These are phyloP conservation scores for Torrubiella hemipterigena DNA, from an alignment of 2,329 filamentous ascomycete genomes.

Conservation along the genomic window DNA sequence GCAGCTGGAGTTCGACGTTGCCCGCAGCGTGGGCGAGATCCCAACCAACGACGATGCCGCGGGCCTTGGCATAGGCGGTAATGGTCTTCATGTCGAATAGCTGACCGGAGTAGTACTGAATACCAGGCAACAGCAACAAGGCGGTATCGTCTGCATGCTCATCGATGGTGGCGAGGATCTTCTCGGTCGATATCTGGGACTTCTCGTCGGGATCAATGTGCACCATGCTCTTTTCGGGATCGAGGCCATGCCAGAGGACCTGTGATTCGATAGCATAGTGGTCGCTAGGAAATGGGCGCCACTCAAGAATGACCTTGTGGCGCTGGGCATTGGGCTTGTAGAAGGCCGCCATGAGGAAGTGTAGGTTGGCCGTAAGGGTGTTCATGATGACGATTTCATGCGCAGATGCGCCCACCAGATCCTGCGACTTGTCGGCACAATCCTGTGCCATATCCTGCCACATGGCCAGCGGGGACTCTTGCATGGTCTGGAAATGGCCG, in stretches of 20 bases:
- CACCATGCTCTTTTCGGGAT: slow-evolving; percentile 58
- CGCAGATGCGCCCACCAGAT: slow-evolving; percentile 60
- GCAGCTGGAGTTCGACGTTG: slow-evolving; percentile 67
- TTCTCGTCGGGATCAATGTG: slow-evolving; percentile 52
- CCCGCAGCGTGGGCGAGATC: slow-evolving; percentile 80
- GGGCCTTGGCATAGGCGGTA: slow-evolving; percentile 61
- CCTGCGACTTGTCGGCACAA: slow-evolving; percentile 56
- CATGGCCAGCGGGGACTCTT: slow-evolving; percentile 53
- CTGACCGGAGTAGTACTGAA: slow-evolving; percentile 90
- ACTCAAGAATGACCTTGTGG: slow-evolving; percentile 80
- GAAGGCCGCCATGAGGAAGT: slow-evolving; percentile 75
- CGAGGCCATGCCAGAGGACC: slow-evolving; percentile 55
- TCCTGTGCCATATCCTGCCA: slow-evolving; percentile 74
- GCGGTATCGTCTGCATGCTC: slow-evolving; percentile 61
- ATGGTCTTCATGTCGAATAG: slow-evolving; percentile 73
- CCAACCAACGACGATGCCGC: slow-evolving; percentile 69
- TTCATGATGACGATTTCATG: slow-evolving; percentile 81
- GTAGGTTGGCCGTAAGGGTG: slow-evolving; percentile 70
- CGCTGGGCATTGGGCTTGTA: slow-evolving; percentile 53
- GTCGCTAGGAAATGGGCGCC: slow-evolving; percentile 82
- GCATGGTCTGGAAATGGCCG: slow-evolving; percentile 64
- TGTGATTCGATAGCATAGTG: slow-evolving; percentile 79
- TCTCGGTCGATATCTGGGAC: slow-evolving; percentile 55
- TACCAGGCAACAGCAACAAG: slow-evolving; percentile 68
- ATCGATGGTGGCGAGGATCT: slow-evolving; percentile 63